phyloP scores from a whole-genome alignment of 1,284 basidiomycete genomes.

The Agaricales sp. region DNA sequence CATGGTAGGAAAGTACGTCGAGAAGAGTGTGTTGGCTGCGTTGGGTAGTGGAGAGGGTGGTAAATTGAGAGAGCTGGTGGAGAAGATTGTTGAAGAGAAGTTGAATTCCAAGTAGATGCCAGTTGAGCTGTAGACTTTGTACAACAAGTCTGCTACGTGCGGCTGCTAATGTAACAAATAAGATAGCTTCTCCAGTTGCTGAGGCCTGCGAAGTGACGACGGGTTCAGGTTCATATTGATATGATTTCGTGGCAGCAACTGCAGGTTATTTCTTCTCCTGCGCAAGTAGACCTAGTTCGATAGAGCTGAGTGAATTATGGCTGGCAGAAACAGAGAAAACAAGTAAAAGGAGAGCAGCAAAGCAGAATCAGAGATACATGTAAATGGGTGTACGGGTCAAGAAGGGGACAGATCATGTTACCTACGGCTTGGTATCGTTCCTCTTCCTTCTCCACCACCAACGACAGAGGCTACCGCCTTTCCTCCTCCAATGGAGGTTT shows the following conservation, averaged over 20 bases:
- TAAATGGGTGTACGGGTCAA: background rate
- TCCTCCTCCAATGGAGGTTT: background rate
- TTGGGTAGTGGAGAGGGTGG: conserved; percentile 50
- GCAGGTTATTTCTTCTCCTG: no score
- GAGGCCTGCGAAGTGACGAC: no score
- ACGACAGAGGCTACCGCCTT: no score
- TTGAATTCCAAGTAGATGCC: conserved; percentile 50
- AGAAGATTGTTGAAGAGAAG: conserved; percentile 62
- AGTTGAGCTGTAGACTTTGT: no score
- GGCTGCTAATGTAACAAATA: no score
- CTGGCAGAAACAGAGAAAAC: no score
- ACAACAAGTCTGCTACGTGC: no score
- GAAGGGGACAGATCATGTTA: background rate
- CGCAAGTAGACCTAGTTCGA: no score
- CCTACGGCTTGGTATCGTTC: background rate
- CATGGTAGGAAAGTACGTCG: conserved; percentile 84
- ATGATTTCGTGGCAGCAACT: no score
- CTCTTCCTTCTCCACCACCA: conserved; percentile 12
- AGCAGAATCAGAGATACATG: background rate
- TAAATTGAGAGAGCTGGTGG: conserved; percentile 50
- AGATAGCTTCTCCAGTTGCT: no score
- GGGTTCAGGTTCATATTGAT: no score
- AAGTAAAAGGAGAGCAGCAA: background rate
- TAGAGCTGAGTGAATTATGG: no score
- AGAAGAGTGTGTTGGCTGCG: conserved; percentile 71